Base-by-base conservation (phyloP, 2,329 filamentous ascomycete species). In the Sordariomycetes sp. region DNA sequence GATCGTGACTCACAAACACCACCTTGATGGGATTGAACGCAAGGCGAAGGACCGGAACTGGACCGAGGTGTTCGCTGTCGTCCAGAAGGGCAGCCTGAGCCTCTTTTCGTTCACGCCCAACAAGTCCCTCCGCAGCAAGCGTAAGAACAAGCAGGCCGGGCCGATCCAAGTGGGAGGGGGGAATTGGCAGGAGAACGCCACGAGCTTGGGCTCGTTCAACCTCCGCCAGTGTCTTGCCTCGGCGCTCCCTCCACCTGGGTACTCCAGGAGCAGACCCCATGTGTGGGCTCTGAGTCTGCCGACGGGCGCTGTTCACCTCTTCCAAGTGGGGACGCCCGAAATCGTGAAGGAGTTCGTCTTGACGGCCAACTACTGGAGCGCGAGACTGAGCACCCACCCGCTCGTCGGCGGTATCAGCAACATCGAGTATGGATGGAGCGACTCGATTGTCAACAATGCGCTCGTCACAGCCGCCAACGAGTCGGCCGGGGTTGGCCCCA, bases 151-250 rank as follows among this genome's bases (percentile, higher is more conserved):
- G 11, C 85, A 48, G 12, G 22, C n/a, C 18, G 46, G 46, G 5
- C 62, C 83, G 14, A 82, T 86, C 32, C 80, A 88, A 7, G 94
- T 97, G 2, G 94, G 94, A 63, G 94, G 94, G 61, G 94, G 94
- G 25, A 97, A 99, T 70, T 99, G 94, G 94, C 93, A 93, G 70
- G 92, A 97, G 64, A 97, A 96, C 68, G 94, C 94, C 5, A 91
- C 96, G 62, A 90, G 86, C 62, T 78, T 97, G 11, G 92, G 90
- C 65, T 88, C 87, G 22, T 97, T 97, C 70, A 85, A 88, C 51
- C 82, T 99, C 8, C 84, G 92, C 22, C 92, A 97, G 70, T 95
- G 92, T 0, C 88, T 97, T 63, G 94, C 94, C 12, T 96, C 90
- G 59, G 85, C 88, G 0, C 81, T 99, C 16, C 94, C 94, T 10